These are phyloP conservation scores for Coniophora puteana DNA, from an alignment of 1,284 basidiomycete genomes.

Conservation along the genomic window DNA sequence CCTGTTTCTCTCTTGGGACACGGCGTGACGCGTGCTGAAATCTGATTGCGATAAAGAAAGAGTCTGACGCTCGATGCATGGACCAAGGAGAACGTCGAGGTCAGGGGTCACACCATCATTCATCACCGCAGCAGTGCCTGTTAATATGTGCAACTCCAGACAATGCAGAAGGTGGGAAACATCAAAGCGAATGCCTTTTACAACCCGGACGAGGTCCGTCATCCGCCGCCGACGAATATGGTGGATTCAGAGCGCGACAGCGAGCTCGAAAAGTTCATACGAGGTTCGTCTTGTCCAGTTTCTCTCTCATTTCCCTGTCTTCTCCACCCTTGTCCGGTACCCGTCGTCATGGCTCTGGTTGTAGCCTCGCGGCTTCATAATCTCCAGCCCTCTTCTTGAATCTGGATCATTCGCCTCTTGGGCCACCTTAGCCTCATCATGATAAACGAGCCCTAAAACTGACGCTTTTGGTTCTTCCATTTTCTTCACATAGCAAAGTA, in stretches of 20 bases:
- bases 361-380: too few relatives aligned
- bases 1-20: conserved; percentile 1
- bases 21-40: too few relatives aligned
- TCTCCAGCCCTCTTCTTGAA: conserved; percentile 1
- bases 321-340: too few relatives aligned
- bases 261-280: conserved; percentile 82
- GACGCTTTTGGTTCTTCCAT: too few relatives aligned
- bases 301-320: background rate
- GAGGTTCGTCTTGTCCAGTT: conserved; percentile 39
- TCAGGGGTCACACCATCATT: conserved; percentile 36
- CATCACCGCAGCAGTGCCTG: conserved; percentile 10
- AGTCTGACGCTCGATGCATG: conserved; percentile 81
- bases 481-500: conserved; percentile 59
- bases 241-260: conserved; percentile 78
- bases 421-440: too few relatives aligned
- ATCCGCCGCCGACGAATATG: conserved; percentile 78
- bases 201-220: conserved; percentile 71
- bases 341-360: too few relatives aligned
- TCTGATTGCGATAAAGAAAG: conserved; percentile 48
- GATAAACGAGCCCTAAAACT: too few relatives aligned
- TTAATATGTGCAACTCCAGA: conserved; percentile 28
- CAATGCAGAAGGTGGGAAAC: conserved; percentile 77
- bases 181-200: conserved; percentile 69
- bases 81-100: conserved; percentile 84
- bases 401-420: too few relatives aligned